These are phyloP conservation scores for Xylariales sp. DNA, from an alignment of 2,329 filamentous ascomycete species.

Conservation along the genomic window DNA sequence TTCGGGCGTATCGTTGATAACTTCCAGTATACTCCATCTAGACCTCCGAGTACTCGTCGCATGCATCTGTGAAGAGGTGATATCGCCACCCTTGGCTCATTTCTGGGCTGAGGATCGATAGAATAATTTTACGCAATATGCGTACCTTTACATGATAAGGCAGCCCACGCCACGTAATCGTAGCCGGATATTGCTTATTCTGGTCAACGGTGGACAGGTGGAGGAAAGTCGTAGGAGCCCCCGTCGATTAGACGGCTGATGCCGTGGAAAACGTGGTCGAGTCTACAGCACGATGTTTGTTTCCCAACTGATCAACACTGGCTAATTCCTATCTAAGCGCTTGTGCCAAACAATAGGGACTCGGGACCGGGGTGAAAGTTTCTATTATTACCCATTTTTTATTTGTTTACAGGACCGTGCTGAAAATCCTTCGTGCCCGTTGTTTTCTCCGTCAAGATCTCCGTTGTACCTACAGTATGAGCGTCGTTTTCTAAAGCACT, in stretches of 20 bases:
- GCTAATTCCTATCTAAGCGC: not conserved
- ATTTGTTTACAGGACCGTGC: not conserved
- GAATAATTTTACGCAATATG: not conserved
- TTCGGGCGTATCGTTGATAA: not conserved
- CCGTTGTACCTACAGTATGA: not conserved
- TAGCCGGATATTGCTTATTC: no score
- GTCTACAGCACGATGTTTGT: not conserved
- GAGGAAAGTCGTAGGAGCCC: not conserved
- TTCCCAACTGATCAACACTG: not conserved
- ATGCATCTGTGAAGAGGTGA: not conserved
- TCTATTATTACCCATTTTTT: conserved; percentile 1
- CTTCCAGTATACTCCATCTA: not conserved
- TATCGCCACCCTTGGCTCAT: not conserved
- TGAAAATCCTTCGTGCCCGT: not conserved
- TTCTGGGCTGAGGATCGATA: not conserved
- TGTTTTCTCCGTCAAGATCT: not conserved
- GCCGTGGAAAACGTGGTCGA: not conserved
- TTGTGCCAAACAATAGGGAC: not conserved
- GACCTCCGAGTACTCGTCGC: not conserved
- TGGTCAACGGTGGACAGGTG: not conserved
- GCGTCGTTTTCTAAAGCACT: not conserved
- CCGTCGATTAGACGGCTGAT: not conserved
- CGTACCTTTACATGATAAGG: conserved; percentile 3
- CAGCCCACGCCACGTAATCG: not conserved
- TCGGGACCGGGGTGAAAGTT: not conserved